phyloP scores from a whole-genome alignment of 208 protist species.

The Wallacemonas collosoma region DNA sequence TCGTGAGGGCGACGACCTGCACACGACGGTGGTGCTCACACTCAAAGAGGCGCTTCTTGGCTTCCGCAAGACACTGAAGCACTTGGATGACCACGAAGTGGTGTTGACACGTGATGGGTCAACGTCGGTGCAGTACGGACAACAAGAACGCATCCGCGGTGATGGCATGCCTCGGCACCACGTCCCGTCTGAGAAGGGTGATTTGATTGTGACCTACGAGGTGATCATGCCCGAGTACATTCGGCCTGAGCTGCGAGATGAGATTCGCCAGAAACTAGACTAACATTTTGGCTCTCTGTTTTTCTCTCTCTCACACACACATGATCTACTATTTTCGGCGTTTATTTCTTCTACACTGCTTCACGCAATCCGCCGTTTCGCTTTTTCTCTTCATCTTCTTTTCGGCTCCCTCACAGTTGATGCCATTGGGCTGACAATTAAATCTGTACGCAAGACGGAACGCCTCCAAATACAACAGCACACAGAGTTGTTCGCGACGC shows the following conservation, averaged over 20 bases:
- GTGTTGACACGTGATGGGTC: constrained; percentile 22
- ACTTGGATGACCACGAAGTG: constrained; percentile 80
- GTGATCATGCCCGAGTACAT: constrained; percentile 55
- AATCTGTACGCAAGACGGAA: no score
- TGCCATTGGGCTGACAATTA: no score
- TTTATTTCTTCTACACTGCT: no score
- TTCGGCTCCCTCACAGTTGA: no score
- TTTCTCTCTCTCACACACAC: neutral
- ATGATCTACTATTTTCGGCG: no score
- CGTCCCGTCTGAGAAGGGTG: constrained; percentile 65
- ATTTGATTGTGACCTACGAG: constrained; percentile 66
- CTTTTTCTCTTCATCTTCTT: no score
- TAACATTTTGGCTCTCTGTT: constrained; percentile 14
- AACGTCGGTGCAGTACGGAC: constrained; percentile 48
- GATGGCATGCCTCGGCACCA: constrained; percentile 88
- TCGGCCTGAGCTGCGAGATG: constrained; percentile 24
- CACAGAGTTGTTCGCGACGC: no score
- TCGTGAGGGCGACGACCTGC: constrained; percentile 57
- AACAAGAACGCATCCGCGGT: constrained; percentile 31
- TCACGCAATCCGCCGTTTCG: no score
- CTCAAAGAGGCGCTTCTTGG: constrained; percentile 81
- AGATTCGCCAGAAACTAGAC: constrained; percentile 25
- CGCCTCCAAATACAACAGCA: no score
- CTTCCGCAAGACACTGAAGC: constrained; percentile 62
- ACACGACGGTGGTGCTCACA: constrained; percentile 54